Conservation (phyloP, 2,329 filamentous ascomycete genomes). For the Bipolaris victoriae region DNA sequence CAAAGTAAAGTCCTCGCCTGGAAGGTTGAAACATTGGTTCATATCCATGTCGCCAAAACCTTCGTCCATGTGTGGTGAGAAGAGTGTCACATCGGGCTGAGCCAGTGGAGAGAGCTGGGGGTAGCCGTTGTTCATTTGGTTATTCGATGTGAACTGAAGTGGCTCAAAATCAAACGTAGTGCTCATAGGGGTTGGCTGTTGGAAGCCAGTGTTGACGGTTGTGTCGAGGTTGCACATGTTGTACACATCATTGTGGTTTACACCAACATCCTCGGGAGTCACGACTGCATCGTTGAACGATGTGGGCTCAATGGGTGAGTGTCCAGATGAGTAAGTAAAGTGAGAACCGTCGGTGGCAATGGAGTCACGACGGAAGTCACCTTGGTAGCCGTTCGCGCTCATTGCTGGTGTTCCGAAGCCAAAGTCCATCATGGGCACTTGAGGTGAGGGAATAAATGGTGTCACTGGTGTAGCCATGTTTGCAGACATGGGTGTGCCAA, state of each 20-base stretch:
- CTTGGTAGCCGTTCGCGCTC: conserved; percentile 37
- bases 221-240: conserved; percentile 61
- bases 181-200: conserved; percentile 59
- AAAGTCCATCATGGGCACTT: conserved; percentile 47
- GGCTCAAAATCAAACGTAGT: conserved; percentile 49
- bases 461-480: conserved; percentile 46
- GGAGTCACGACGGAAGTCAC: conserved; percentile 48
- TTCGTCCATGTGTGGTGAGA: conserved; percentile 70
- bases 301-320: conserved; percentile 51
- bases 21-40: conserved; percentile 38
- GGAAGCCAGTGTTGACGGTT: conserved; percentile 65
- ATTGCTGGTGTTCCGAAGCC: conserved; percentile 43
- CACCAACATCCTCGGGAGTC: conserved; percentile 57
- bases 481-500: conserved; percentile 45
- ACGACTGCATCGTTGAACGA: conserved; percentile 51
- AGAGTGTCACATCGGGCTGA: conserved; percentile 72
- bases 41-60: conserved; percentile 60
- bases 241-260: conserved; percentile 66
- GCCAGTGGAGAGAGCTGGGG: conserved; percentile 71
- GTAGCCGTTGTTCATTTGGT: conserved; percentile 29
- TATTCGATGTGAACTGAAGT: conserved; percentile 42
- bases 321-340: conserved; percentile 49
- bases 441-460: conserved; percentile 52
- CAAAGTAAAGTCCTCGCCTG: conserved; percentile 67
- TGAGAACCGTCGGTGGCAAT: conserved; percentile 45